These are phyloP conservation scores for Pseudoscleropodium purum DNA, from an alignment of 225 moss, liverwort and hornwort species.

Conservation along the genomic window DNA sequence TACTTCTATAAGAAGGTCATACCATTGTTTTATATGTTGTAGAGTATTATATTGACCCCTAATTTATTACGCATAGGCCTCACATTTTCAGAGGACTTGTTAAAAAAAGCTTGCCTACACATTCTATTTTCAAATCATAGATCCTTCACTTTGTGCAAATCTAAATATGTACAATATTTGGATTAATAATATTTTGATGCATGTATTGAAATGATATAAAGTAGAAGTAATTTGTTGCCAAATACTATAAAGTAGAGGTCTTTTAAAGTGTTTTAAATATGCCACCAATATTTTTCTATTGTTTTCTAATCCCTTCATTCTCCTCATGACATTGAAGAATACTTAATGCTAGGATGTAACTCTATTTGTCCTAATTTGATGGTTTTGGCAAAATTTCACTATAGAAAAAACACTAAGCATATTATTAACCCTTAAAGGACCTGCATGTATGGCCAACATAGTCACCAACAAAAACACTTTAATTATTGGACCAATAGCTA, in stretches of 20 bases:
- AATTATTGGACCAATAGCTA: no score
- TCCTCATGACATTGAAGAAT: no score
- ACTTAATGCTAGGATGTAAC: no score
- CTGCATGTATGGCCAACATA: no score
- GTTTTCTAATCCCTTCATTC: no score
- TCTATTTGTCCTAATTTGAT: not conserved
- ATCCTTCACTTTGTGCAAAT: fast-evolving
- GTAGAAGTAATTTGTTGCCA: fast-evolving
- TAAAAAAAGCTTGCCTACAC: not conserved
- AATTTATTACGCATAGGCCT: not conserved
- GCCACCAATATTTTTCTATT: no score
- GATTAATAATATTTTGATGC: no score
- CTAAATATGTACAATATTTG: not conserved
- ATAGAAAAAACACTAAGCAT: no score
- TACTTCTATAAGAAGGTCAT: not conserved
- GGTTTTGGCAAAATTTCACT: not conserved
- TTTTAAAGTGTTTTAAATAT: no score
- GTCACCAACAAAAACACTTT: no score
- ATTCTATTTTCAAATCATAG: not conserved
- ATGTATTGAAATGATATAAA: not conserved
- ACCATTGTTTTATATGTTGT: not conserved
- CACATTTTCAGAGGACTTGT: fast-evolving
- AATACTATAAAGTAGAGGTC: not conserved
- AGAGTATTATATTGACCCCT: not conserved
- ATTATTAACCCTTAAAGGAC: no score